Percentiles rank a stretch among this genome's conserved stretches.
These are phyloP conservation scores for Passalora sequoiae DNA, from an alignment of 2,329 filamentous ascomycete species.

Conservation along the genomic window DNA sequence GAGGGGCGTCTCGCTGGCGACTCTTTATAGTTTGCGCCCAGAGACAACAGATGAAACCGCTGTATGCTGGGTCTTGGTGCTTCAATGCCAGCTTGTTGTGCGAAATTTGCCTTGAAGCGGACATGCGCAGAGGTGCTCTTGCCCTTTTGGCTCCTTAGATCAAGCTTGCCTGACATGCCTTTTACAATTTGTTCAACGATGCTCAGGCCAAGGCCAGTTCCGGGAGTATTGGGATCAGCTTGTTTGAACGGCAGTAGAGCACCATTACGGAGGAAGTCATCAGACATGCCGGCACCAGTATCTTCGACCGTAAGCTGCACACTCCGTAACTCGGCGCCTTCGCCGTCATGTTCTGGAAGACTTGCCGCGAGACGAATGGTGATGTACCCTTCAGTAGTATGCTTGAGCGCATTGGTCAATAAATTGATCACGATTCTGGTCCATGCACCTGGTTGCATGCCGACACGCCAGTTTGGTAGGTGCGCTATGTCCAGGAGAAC, in stretches of 20 bases:
- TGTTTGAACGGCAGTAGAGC: not conserved
- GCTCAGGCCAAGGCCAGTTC: constrained; percentile 1
- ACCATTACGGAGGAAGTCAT: not conserved
- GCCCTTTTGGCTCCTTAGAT: constrained; percentile 22
- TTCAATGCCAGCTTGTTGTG: not conserved
- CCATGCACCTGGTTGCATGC: not conserved
- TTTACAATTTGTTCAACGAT: constrained; percentile 26
- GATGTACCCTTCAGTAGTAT: not conserved
- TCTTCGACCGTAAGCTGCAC: not conserved
- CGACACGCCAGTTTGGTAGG: constrained; percentile 7
- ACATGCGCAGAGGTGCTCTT: not conserved
- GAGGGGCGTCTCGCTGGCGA: too few relatives aligned
- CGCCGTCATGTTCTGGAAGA: not conserved
- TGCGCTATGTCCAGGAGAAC: constrained; percentile 14
- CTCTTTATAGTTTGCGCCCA: not conserved
- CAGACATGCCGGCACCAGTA: not conserved
- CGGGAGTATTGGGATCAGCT: not conserved
- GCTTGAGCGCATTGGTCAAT: constrained; percentile 3
- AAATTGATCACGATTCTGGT: not conserved
- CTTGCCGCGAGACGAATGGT: not conserved
- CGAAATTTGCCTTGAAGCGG: not conserved
- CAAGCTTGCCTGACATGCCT: constrained; percentile 25
- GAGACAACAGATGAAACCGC: not conserved
- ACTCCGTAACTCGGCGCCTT: not conserved
- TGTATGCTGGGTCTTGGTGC: not conserved